Evolutionary conservation across 139 green algal species (phyloP).

Genomic region (Tetraselmis chui): DNA sequence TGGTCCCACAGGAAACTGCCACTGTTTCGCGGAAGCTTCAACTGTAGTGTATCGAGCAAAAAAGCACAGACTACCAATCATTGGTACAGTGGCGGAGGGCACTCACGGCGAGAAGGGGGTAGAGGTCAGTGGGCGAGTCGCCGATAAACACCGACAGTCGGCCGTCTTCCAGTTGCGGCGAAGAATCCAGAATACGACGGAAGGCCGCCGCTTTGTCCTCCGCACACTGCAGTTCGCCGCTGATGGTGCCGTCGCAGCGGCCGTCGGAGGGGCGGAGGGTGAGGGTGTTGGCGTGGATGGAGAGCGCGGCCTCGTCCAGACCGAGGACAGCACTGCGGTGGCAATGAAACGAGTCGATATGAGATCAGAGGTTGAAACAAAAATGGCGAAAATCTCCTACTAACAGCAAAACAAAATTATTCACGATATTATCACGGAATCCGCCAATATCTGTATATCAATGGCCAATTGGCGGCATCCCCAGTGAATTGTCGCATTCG

Average conservation of each 20-base stretch:
- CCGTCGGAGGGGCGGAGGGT: conserved; percentile 2
- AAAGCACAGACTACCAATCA: too few species aligned
- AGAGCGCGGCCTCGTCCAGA: background rate
- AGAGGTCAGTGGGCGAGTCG: conserved; percentile 50
- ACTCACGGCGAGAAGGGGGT: conserved; percentile 26
- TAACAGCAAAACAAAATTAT: background rate
- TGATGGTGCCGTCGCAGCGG: background rate
- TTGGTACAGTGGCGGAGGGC: background rate
- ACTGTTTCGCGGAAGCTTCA: too few species aligned
- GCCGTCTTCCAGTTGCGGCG: background rate
- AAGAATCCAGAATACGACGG: background rate
- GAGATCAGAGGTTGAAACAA: too few species aligned
- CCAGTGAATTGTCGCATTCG: background rate
- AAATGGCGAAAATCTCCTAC: too few species aligned
- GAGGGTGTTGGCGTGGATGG: conserved; percentile 13
- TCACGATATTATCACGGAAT: background rate
- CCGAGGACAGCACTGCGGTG: background rate
- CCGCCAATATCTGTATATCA: too few species aligned
- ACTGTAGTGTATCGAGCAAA: too few species aligned
- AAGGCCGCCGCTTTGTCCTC: background rate
- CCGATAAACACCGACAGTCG: conserved; percentile 41
- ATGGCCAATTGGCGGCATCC: too few species aligned
- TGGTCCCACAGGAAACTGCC: too few species aligned
- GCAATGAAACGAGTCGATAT: too few species aligned
- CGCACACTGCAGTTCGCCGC: background rate